phyloP scores from a whole-genome alignment of 331 rosid genomes.

The Phaseolus coccineus region DNA sequence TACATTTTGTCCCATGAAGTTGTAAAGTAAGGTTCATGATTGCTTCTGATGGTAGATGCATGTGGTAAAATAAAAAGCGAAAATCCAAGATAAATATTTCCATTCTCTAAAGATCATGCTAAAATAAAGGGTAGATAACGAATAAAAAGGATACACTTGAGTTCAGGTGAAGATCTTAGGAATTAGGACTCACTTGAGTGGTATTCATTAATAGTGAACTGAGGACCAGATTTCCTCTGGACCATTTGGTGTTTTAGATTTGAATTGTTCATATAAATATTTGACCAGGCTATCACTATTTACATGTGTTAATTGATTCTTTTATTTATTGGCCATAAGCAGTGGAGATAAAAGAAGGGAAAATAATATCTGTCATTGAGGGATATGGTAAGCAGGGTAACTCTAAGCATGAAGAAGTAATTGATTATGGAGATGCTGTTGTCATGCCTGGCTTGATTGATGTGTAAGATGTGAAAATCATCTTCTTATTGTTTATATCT shows the following conservation, averaged over 20 bases:
- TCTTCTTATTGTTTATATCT: conserved; percentile 32
- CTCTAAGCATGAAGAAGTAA: conserved; percentile 51
- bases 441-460: conserved; percentile 96
- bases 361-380: conserved; percentile 66
- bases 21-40: not conserved
- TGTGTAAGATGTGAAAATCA: conserved; percentile 60
- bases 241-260: conserved; percentile 29
- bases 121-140: not conserved
- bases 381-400: conserved; percentile 55
- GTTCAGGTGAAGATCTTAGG: not conserved
- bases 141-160: conserved; percentile 17
- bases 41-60: not conserved
- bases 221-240: conserved; percentile 25
- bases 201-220: conserved; percentile 4
- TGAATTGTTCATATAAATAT: not conserved
- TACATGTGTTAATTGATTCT: conserved; percentile 37
- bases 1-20: not conserved
- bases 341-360: conserved; percentile 90
- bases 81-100: conserved; percentile 19
- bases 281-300: not conserved
- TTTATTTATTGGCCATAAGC: conserved; percentile 41
- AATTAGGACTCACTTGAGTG: not conserved
- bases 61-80: not conserved
- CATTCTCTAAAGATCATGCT: not conserved
- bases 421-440: conserved; percentile 85